These are phyloP conservation scores for Cadophora luteo-olivacea DNA, from an alignment of 2,329 filamentous ascomycete genomes.

Conservation along the genomic window DNA sequence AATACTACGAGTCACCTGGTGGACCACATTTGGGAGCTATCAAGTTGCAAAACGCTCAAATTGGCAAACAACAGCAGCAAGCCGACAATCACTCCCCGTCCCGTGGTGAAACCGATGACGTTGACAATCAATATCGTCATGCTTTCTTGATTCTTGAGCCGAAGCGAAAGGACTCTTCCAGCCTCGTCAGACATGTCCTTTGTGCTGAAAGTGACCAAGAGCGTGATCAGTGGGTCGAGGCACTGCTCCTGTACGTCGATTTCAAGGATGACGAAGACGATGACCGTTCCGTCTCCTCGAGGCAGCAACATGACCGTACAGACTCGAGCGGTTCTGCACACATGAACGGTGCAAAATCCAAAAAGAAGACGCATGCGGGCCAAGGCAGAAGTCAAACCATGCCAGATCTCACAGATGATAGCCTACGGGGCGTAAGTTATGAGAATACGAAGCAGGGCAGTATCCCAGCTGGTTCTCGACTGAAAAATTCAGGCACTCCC, in stretches of 20 bases:
- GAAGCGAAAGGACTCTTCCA: constrained; percentile 92
- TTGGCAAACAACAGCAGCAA: constrained; percentile 82
- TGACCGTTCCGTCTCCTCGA: constrained; percentile 34
- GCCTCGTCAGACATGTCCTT: constrained; percentile 88
- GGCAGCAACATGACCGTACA: constrained; percentile 49
- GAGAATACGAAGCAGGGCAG: constrained; percentile 46
- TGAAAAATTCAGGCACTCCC: constrained; percentile 42
- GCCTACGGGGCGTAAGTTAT: constrained; percentile 46
- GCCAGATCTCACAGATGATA: constrained; percentile 48
- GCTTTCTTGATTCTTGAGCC: constrained; percentile 94
- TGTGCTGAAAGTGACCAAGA: constrained; percentile 95
- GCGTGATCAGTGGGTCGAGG: constrained; percentile 92
- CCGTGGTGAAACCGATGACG: constrained; percentile 68
- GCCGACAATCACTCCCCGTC: constrained; percentile 66
- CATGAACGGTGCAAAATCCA: constrained; percentile 47
- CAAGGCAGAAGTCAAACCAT: constrained; percentile 45
- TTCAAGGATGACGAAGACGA: constrained; percentile 66
- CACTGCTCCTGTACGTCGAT: constrained; percentile 88
- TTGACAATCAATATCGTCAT: constrained; percentile 94
- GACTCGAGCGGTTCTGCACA: constrained; percentile 46
- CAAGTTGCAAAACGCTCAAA: constrained; percentile 88
- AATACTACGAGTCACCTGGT: constrained; percentile 91
- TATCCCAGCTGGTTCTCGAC: constrained; percentile 42
- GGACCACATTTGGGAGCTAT: constrained; percentile 92
- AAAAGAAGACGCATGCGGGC: constrained; percentile 51